Evolutionary conservation across 305 asterid genomes (phyloP).

Genomic region (Lippia alba): DNA sequence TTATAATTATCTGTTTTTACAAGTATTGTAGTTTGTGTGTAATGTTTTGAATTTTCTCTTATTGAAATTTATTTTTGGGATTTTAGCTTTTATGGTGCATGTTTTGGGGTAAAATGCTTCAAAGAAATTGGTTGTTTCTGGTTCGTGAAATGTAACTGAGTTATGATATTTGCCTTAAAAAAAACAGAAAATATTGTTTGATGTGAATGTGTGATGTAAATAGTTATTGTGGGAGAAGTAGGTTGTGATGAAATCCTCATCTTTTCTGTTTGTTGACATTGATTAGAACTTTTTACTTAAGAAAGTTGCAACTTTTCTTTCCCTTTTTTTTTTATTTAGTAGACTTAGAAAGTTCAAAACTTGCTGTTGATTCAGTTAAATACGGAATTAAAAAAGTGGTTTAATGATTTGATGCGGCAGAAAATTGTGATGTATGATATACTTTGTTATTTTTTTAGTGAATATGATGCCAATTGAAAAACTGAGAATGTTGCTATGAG

Average conservation of each 20-base stretch:
- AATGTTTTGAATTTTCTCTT: neutral
- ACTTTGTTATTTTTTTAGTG: too few relatives aligned
- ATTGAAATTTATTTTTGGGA: neutral
- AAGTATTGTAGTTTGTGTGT: neutral
- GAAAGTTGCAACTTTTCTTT: neutral
- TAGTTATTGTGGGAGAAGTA: constrained; percentile 2
- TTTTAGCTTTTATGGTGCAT: neutral
- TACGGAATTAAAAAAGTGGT: too few relatives aligned
- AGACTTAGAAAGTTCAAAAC: neutral
- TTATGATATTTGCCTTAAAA: neutral
- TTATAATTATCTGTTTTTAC: neutral
- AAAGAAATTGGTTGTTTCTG: neutral
- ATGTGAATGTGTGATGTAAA: constrained; percentile 1
- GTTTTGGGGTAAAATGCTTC: neutral
- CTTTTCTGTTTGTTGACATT: neutral
- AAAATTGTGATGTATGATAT: too few relatives aligned
- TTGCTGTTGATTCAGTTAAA: neutral
- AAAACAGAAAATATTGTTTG: neutral
- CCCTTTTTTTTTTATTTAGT: neutral
- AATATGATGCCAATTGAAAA: too few relatives aligned
- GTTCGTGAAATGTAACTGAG: neutral
- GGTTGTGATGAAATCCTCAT: neutral
- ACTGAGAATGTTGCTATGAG: too few relatives aligned
- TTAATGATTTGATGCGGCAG: too few relatives aligned
- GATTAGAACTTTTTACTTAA: constrained; percentile 6